These are phyloP conservation scores for Aspergillus carlsbadensis DNA, from an alignment of 495 filamentous ascomycete species.

Conservation along the genomic window DNA sequence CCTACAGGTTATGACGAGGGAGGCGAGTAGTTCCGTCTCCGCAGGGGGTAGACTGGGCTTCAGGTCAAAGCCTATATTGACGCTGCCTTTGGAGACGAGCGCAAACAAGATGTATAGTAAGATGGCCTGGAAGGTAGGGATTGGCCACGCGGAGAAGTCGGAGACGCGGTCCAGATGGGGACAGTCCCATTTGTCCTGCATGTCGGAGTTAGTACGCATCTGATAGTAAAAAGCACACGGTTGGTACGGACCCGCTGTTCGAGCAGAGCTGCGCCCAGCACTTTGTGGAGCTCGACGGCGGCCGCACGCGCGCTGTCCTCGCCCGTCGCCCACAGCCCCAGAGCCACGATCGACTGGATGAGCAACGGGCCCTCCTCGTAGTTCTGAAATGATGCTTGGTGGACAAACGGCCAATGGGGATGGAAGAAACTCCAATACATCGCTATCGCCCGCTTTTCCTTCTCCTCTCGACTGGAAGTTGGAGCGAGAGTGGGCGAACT, in stretches of 20 bases:
- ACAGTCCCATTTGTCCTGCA: constrained; percentile 12
- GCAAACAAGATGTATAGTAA: constrained; percentile 22
- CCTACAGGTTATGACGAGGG: constrained; percentile 20
- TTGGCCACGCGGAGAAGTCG: constrained; percentile 15
- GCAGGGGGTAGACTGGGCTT: constrained; percentile 5
- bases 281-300: constrained; percentile 17
- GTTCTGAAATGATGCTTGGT: constrained; percentile 20
- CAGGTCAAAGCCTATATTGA: constrained; percentile 8
- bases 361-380: constrained; percentile 19
- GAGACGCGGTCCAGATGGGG: background rate
- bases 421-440: constrained; percentile 8
- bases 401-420: constrained; percentile 22
- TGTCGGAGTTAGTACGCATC: background rate
- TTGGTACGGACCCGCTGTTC: constrained; percentile 18
- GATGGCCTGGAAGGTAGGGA: constrained; percentile 23
- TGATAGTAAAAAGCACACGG: background rate
- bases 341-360: constrained; percentile 21
- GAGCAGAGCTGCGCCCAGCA: constrained; percentile 16
- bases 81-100: constrained; percentile 9
- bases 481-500: background rate
- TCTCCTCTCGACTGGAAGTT: background rate
- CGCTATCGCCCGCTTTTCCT: background rate
- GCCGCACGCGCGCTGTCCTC: constrained; percentile 6
- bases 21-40: constrained; percentile 12
- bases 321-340: constrained; percentile 22